Conservation (phyloP, 306 rosid species). For the Urtica urens region DNA sequence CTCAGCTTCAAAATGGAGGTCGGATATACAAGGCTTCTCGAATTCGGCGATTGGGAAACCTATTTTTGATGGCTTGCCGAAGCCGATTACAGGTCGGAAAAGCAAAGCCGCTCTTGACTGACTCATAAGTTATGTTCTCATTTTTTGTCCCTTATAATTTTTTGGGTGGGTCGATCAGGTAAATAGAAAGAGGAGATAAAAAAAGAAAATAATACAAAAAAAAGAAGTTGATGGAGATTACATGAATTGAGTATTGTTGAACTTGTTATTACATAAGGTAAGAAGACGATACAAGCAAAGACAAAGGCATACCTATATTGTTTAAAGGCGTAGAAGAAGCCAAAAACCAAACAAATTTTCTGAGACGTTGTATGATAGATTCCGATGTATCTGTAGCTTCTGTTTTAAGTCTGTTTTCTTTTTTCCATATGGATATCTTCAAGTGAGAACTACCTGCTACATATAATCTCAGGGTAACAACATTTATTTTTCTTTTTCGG, state of each 20-base stretch:
- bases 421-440: too few species aligned
- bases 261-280: not conserved
- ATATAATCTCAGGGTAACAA: too few species aligned
- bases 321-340: not conserved
- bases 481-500: too few species aligned
- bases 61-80: constrained; percentile 77
- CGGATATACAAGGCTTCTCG: constrained; percentile 60
- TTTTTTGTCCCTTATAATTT: constrained; percentile 22
- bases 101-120: constrained; percentile 84
- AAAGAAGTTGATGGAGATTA: not conserved
- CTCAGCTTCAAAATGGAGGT: constrained; percentile 57
- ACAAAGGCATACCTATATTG: not conserved
- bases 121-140: constrained; percentile 14
- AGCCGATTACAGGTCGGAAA: constrained; percentile 46
- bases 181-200: constrained; percentile 11
- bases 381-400: not conserved
- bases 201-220: not conserved
- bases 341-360: not conserved
- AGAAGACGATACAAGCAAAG: not conserved
- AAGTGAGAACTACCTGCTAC: too few species aligned
- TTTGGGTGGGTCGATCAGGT: constrained; percentile 23
- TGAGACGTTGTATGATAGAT: not conserved
- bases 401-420: not conserved
- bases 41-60: constrained; percentile 50
- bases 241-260: not conserved